phyloP scores from a whole-genome alignment of 2,329 filamentous ascomycete species.

The Colletotrichum liriopes region DNA sequence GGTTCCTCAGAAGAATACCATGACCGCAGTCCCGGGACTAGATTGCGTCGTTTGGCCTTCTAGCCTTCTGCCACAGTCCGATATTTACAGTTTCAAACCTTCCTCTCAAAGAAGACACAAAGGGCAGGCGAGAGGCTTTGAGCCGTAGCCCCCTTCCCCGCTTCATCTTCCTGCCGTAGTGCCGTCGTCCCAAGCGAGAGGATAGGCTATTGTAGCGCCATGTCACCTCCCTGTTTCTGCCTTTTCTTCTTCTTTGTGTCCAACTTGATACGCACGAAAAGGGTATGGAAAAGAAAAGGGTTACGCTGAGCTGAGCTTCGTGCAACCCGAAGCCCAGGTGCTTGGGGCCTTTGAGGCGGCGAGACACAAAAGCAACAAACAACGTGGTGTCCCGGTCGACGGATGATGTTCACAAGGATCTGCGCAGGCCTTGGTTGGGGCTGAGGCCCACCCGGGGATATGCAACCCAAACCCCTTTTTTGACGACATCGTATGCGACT shows the following conservation, averaged over 20 bases:
- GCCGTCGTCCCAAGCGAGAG: slow-evolving; percentile 19
- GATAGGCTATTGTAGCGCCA: slow-evolving; percentile 6
- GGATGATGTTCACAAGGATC: slow-evolving; percentile 43
- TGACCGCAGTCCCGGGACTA: slow-evolving; percentile 30
- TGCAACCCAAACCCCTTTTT: slow-evolving; percentile 32
- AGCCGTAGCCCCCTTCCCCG: not conserved
- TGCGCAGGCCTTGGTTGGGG: slow-evolving; percentile 23
- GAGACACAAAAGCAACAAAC: slow-evolving; percentile 33
- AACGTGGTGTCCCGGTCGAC: slow-evolving; percentile 37
- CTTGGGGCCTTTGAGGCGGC: slow-evolving; percentile 19
- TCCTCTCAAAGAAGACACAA: slow-evolving; percentile 11
- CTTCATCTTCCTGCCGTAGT: not conserved
- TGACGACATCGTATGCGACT: slow-evolving; percentile 28
- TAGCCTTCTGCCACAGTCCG: slow-evolving; percentile 15
- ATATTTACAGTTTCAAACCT: slow-evolving; percentile 36
- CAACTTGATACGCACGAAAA: slow-evolving; percentile 4
- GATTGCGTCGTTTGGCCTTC: not conserved
- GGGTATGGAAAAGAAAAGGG: slow-evolving; percentile 6
- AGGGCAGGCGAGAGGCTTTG: slow-evolving; percentile 8
- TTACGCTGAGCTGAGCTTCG: not conserved
- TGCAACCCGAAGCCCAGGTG: slow-evolving; percentile 24
- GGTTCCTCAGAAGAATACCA: slow-evolving; percentile 1
- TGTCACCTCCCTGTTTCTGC: slow-evolving; percentile 8
- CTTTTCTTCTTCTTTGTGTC: slow-evolving; percentile 20
- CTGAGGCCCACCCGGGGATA: slow-evolving; percentile 7